These are phyloP conservation scores for Fusarium sp. DNA, from an alignment of 2,329 filamentous ascomycete species.

Conservation along the genomic window DNA sequence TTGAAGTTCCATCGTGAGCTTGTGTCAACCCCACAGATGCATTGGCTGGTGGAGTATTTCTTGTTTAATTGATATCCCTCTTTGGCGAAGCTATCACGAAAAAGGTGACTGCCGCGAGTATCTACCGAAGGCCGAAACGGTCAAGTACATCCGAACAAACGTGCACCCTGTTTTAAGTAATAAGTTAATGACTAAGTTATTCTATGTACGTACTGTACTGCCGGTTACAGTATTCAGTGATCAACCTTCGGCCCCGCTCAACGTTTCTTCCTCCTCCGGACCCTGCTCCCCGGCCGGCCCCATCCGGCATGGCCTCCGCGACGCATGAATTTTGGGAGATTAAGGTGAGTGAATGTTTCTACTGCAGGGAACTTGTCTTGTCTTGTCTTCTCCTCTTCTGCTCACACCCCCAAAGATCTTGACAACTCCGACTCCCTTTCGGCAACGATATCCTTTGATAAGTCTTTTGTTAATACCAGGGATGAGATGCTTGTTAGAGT, in stretches of 20 bases:
- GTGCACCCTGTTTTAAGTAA: background rate
- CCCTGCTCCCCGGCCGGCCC: constrained; percentile 37
- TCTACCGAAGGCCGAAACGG: constrained; percentile 19
- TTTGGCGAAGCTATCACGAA: constrained; percentile 12
- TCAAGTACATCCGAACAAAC: constrained; percentile 10
- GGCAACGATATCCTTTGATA: constrained; percentile 20
- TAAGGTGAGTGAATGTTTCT: constrained; percentile 28
- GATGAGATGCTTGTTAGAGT: constrained; percentile 27
- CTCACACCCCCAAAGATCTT: constrained; percentile 25
- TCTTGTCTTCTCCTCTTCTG: background rate
- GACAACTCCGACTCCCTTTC: constrained; percentile 3
- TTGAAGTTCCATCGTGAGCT: background rate
- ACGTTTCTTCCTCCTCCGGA: constrained; percentile 17
- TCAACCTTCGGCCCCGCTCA: constrained; percentile 19
- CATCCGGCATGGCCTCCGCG: constrained; percentile 36
- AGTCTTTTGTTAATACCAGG: constrained; percentile 5
- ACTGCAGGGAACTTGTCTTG: background rate
- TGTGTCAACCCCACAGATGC: background rate
- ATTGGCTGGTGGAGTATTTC: background rate
- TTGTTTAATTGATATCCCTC: background rate
- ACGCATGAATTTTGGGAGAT: constrained; percentile 47
- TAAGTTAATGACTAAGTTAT: background rate
- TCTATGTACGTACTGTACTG: background rate
- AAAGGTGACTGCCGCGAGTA: constrained; percentile 15
- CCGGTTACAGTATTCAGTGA: background rate